A percentile compares a stretch with the other conserved stretches of the same genome.
phyloP scores from a whole-genome alignment of 179 eudicot genomes.

The Beta corolliflora region DNA sequence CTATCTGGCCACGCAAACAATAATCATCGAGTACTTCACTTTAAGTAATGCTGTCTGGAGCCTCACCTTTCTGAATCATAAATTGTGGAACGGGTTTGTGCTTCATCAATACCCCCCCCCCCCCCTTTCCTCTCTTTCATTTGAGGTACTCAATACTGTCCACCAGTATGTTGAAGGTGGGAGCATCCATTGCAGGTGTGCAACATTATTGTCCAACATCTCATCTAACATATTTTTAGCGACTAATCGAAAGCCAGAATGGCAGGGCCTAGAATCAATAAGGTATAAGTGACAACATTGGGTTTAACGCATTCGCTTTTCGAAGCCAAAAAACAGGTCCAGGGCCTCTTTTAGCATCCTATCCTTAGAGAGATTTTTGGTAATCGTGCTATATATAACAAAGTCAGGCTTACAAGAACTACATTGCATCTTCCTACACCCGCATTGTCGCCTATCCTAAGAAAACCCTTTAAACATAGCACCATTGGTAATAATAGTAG shows the following conservation, averaged over 20 bases:
- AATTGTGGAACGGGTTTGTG: constrained; percentile 21
- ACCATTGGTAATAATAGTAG: background rate
- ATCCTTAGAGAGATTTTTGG: constrained; percentile 15
- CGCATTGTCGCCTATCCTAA: background rate
- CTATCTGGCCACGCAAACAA: constrained; percentile 3
- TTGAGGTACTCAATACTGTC: constrained; percentile 15
- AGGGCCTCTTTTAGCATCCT: background rate
- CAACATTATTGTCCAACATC: constrained; percentile 23
- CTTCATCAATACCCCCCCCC: constrained; percentile 25
- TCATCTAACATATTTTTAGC: constrained; percentile 35
- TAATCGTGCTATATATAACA: constrained; percentile 3
- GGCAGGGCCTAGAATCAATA: background rate
- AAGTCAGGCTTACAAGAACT: background rate
- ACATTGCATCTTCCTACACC: background rate
- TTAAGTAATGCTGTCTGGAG: background rate
- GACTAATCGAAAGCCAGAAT: constrained; percentile 28
- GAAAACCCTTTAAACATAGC: background rate
- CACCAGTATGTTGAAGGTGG: constrained; percentile 25
- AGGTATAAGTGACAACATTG: constrained; percentile 17
- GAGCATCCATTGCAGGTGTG: constrained; percentile 11
- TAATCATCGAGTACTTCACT: background rate
- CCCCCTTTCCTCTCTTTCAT: constrained; percentile 1
- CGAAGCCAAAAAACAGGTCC: background rate
- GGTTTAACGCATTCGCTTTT: constrained; percentile 27
- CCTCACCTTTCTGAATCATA: constrained; percentile 33